Evolutionary conservation across 306 rosid species (phyloP), one percentile per base, ranked within the genome.

Genomic region (Purshia tridentata): DNA sequence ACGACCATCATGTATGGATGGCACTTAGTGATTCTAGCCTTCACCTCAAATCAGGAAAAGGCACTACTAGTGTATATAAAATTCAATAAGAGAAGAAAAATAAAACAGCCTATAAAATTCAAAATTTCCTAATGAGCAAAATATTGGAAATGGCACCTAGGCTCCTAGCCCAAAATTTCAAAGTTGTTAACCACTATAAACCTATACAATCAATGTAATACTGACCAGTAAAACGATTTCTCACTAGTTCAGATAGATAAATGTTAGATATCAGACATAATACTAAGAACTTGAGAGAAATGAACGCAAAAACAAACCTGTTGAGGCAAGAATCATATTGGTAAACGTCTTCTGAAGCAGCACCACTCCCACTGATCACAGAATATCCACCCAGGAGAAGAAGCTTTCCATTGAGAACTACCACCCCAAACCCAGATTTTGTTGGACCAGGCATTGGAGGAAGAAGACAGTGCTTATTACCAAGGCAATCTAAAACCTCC

Each of bases 401-500:
- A 81, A 94, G 96, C 85, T 89, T 91, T 62, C 99, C 96, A 66
- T 83, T 77, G 16, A 92, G 86, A 81, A 85, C 95, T 37, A 81
- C 96, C 72, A 90, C 88, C 65, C 88, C 94, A 39, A 90, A 90
- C 53, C 85, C 87, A 59, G 78, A 80, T 82, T 80, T 85, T 56
- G 16, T 15, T 6, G 83, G 84, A 83, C 95, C 95, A 46, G 98
- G 92, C 96, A 92, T 87, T 7, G 64, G 82, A 40, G 97, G 96
- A 78, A 88, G 97, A 72, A 81, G 64, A 18, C 73, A 83, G 49
- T 83, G 83, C 56, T 83, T 83, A 18, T 79, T 79, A 49, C 94
- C 97, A 5, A 77, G 69, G 76, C 88, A 84, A 87, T 94, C 97
- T 74, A 94, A 74, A 71, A 91, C 97, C 85, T 94, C 96, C 99